Conservation (phyloP, 140 eudicot species). For the Cichorium intybus region DNA sequence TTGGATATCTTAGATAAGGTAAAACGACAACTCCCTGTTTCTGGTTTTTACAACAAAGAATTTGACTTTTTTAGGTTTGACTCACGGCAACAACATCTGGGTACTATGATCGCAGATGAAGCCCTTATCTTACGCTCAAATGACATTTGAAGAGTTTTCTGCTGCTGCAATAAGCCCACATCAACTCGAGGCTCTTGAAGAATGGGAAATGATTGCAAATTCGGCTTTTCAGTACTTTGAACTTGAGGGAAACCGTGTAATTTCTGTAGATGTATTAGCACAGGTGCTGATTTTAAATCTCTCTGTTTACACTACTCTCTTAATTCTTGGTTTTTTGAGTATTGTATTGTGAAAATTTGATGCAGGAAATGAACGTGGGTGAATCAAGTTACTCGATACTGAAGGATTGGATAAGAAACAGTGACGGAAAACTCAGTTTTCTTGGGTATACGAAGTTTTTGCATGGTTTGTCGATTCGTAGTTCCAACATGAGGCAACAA, state of each 20-base stretch:
- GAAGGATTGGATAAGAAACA: conserved; percentile 73
- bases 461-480: conserved; percentile 81
- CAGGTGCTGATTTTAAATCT: conserved; percentile 39
- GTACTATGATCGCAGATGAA: conserved; percentile 57
- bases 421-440: conserved; percentile 75
- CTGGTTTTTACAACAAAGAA: neutral
- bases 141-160: conserved; percentile 90
- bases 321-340: neutral
- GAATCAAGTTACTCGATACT: conserved; percentile 53
- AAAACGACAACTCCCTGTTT: conserved; percentile 6
- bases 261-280: conserved; percentile 60
- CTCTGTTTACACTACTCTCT: neutral
- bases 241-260: conserved; percentile 59
- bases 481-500: conserved; percentile 52
- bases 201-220: conserved; percentile 63
- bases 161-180: conserved; percentile 76
- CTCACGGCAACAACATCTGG: neutral
- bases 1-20: conserved; percentile 77
- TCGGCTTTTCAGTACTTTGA: conserved; percentile 63
- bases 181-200: conserved; percentile 81
- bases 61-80: neutral
- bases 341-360: neutral
- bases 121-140: conserved; percentile 56
- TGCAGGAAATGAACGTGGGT: conserved; percentile 66
- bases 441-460: conserved; percentile 88